Conservation (phyloP, 2,329 filamentous ascomycete genomes). For the Catunica adiposa region DNA sequence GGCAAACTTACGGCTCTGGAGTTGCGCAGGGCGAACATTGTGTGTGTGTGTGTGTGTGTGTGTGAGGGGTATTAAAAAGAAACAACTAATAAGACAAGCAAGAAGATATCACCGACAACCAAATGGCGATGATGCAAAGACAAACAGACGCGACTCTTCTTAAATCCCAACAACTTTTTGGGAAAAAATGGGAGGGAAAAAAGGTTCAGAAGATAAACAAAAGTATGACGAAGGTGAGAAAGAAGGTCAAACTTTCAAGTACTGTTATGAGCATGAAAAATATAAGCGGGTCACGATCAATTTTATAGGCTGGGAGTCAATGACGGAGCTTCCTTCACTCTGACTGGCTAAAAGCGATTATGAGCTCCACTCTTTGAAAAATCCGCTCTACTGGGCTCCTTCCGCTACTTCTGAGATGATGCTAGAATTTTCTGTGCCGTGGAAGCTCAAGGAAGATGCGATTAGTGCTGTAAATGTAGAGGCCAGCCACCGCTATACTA, state of each 20-base stretch:
- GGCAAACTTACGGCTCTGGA: slow-evolving; percentile 54
- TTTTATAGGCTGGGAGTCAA: slow-evolving; percentile 8
- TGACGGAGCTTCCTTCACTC: background rate
- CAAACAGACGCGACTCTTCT: slow-evolving; percentile 8
- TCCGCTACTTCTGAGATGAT: slow-evolving; percentile 1
- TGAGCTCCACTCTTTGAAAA: slow-evolving; percentile 4
- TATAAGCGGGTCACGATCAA: slow-evolving; percentile 11
- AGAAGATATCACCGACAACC: slow-evolving; percentile 18
- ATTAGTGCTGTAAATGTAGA: no score
- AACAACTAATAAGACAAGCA: slow-evolving; percentile 21
- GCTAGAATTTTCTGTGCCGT: slow-evolving; percentile 14
- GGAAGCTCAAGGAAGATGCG: slow-evolving; percentile 10
- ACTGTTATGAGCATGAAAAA: slow-evolving; percentile 2
- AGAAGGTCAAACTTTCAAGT: background rate
- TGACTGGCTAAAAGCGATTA: slow-evolving; percentile 7
- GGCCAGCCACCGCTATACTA: no score
- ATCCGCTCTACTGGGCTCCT: slow-evolving; percentile 1
- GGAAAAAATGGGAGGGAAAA: slow-evolving; percentile 17
- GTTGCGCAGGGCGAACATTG: slow-evolving; percentile 57
- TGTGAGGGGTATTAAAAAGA: slow-evolving; percentile 21
- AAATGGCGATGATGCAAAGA: slow-evolving; percentile 7
- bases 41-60: slow-evolving; percentile 30
- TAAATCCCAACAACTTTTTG: slow-evolving; percentile 2
- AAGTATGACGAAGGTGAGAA: slow-evolving; percentile 17
- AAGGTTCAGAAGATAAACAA: slow-evolving; percentile 18